phyloP scores from a whole-genome alignment of 495 filamentous ascomycete species.

The Annulohypoxylon stygium region DNA sequence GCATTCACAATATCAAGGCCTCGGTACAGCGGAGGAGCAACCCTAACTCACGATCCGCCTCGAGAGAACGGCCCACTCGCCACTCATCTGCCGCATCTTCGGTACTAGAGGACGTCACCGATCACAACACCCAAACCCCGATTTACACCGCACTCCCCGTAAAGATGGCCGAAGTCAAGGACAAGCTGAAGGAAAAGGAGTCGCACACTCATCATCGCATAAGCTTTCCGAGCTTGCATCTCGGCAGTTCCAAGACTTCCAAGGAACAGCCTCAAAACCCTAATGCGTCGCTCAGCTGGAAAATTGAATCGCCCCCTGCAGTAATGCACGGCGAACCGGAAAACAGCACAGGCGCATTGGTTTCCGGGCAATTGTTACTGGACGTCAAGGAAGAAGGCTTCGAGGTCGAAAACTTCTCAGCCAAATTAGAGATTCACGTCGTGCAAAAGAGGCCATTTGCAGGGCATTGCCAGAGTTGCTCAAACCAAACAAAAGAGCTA shows the following conservation, averaged over 20 bases:
- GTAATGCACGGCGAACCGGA: slow-evolving; percentile 83
- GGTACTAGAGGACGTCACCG: slow-evolving; percentile 51
- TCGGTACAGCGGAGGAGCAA: slow-evolving; percentile 49
- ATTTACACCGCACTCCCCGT: slow-evolving; percentile 46
- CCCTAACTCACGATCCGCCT: slow-evolving; percentile 39
- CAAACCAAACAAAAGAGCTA: slow-evolving; percentile 74
- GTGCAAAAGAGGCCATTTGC: slow-evolving; percentile 84
- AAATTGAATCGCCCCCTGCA: slow-evolving; percentile 90
- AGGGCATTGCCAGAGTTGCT: slow-evolving; percentile 81
- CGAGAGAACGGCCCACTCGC: slow-evolving; percentile 48
- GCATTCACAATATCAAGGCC: slow-evolving; percentile 51
- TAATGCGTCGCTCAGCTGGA: slow-evolving; percentile 74
- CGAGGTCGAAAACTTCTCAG: slow-evolving; percentile 76
- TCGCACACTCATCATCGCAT: slow-evolving; percentile 59
- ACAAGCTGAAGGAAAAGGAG: slow-evolving; percentile 60
- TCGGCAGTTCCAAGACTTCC: slow-evolving; percentile 57
- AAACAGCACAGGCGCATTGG: slow-evolving; percentile 84
- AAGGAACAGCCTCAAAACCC: slow-evolving; percentile 57
- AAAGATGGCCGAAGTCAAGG: slow-evolving; percentile 52
- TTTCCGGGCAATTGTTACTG: slow-evolving; percentile 87
- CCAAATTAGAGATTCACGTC: slow-evolving; percentile 74
- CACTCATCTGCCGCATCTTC: slow-evolving; percentile 54
- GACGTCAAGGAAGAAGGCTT: slow-evolving; percentile 72
- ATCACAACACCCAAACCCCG: slow-evolving; percentile 38
- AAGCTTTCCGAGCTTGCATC: slow-evolving; percentile 61